Evolutionary conservation across 306 rosid genomes (phyloP), one percentile per base, ranked within the genome.

Genomic region (Carpinus viminea): DNA sequence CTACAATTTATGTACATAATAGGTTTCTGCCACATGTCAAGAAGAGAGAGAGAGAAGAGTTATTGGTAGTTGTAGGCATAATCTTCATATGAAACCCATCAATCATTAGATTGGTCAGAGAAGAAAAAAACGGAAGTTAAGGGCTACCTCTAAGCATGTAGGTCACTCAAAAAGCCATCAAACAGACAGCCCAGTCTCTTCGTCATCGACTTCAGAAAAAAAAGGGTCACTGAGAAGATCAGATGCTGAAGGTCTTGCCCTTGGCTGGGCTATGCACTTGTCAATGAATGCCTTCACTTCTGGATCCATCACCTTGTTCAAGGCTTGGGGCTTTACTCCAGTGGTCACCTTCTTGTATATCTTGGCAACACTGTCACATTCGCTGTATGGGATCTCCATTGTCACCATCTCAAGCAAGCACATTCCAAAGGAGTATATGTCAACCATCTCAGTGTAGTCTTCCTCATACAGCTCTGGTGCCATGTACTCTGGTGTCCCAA

Each of bases 331-430:
- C 88, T 74, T 87, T 24, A 89, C 74, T 83, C 97, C 97, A 52
- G 72, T 79, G 0, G 97, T 88, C 46, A 94, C 98, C 83, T 88
- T 91, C 80, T 84, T 92, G 91, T 91, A 94, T 81, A 94, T 92
- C 90, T 92, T 89, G 80, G 90, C 95, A 26, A 94, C 70, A 77
- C 87, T 86, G 80, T 94, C 92, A 75, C 98, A 94, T 83, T 94
- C 97, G 74, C 97, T 79, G 82, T 94, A 94, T 13, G 97, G 98
- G 81, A 94, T 92, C 87, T 91, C 98, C 90, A 60, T 83, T 13
- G 97, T 94, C 10, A 85, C 95, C 97, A 92, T 91, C 92, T 94
- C 98, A 50, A 94, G 97, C 87, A 94, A 79, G 84, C 98, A 94
- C 97, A 92, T 80, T 21, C 92, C 97, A 34, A 94, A 94, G 8